Conservation (phyloP, 305 asterid genomes). For the Rubia occidens region DNA sequence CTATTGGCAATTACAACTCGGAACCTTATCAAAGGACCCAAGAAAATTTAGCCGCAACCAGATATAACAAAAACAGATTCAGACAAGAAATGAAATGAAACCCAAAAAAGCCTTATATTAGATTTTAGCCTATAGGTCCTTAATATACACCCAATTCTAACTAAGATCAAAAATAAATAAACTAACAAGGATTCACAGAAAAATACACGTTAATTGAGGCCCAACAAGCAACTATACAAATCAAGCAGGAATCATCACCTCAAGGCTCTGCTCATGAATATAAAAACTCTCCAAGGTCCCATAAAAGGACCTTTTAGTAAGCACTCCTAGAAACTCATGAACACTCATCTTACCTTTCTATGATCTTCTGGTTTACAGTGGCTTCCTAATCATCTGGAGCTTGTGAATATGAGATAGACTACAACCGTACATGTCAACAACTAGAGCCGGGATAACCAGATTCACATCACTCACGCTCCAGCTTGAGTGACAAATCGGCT, state of each 20-base stretch:
- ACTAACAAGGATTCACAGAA: background rate
- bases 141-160: background rate
- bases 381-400: background rate
- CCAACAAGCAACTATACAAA: background rate
- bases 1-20: background rate
- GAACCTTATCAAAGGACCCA: background rate
- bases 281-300: background rate
- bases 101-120: too few relatives aligned
- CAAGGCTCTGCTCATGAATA: background rate
- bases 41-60: background rate
- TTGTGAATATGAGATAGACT: background rate
- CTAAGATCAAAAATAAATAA: background rate
- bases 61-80: background rate
- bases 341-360: background rate
- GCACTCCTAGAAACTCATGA: background rate
- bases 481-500: conserved; percentile 2
- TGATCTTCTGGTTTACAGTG: background rate
- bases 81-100: too few relatives aligned
- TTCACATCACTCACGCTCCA: background rate
- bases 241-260: background rate
- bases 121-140: background rate
- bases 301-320: background rate
- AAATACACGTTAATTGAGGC: background rate
- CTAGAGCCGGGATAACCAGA: background rate
- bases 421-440: background rate